Evolutionary conservation across 371 early-diverging fungal species (phyloP).

Genomic region (Circinella umbellata): DNA sequence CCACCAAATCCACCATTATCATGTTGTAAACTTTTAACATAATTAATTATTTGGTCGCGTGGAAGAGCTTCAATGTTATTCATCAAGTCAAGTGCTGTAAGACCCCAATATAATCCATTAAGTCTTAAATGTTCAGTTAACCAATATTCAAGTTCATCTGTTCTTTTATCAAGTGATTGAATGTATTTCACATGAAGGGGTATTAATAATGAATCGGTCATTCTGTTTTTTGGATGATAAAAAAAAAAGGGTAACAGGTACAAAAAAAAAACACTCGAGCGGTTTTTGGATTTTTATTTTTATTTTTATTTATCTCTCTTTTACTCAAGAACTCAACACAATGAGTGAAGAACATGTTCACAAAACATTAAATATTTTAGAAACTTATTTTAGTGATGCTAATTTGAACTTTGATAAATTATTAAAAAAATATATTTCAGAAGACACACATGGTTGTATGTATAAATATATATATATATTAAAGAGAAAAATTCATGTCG

Average conservation of each 20-base stretch:
- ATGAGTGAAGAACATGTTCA: conserved; percentile 2
- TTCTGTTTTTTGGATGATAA: background rate
- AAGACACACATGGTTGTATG: conserved; percentile 38
- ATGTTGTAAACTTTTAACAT: conserved; percentile 82
- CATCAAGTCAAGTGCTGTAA: conserved; percentile 84
- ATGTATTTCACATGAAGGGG: conserved; percentile 82
- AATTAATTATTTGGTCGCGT: conserved; percentile 73
- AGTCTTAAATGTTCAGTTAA: conserved; percentile 90
- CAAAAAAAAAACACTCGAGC: background rate
- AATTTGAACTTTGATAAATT: conserved; percentile 47
- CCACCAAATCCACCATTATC: conserved; percentile 94
- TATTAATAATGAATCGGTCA: conserved; percentile 27
- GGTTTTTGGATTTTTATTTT: background rate
- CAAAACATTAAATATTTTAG: conserved; percentile 37
- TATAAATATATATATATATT: background rate
- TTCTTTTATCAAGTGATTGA: conserved; percentile 73
- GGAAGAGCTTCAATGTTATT: conserved; percentile 72
- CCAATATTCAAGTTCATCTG: conserved; percentile 93
- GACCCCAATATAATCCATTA: conserved; percentile 95
- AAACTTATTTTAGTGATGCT: conserved; percentile 51
- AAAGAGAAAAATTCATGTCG: too few relatives aligned
- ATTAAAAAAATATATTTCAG: conserved; percentile 28
- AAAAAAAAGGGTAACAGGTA: background rate
- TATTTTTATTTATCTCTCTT: background rate
- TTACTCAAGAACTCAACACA: background rate